Evolutionary conservation across 1,284 basidiomycete species (phyloP).

Genomic region (Gomphus bonarii): DNA sequence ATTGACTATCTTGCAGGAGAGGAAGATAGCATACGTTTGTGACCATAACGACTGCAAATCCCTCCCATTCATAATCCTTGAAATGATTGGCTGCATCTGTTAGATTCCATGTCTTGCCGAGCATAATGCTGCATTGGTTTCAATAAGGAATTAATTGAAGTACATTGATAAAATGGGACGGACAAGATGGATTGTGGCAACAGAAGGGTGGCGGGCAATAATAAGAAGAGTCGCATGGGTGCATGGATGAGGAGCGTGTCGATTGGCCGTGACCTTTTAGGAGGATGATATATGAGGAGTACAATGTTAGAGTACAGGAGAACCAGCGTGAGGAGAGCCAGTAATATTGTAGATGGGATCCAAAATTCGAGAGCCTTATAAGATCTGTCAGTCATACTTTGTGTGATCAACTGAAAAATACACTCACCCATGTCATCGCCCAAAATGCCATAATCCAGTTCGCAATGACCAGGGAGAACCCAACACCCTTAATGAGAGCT

Average conservation of each 20-base stretch:
- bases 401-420: not conserved
- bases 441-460: slow-evolving; percentile 80
- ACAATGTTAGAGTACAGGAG: slow-evolving; percentile 59
- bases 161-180: slow-evolving; percentile 18
- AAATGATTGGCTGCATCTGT: slow-evolving; percentile 27
- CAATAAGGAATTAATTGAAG: not conserved
- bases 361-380: slow-evolving; percentile 46
- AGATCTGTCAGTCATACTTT: not conserved
- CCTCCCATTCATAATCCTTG: slow-evolving; percentile 44
- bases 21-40: slow-evolving; percentile 37
- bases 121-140: slow-evolving; percentile 35
- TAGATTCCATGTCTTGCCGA: slow-evolving; percentile 36
- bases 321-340: slow-evolving; percentile 47
- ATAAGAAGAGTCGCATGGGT: slow-evolving; percentile 60
- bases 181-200: slow-evolving; percentile 43
- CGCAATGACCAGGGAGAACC: slow-evolving; percentile 64
- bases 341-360: slow-evolving; percentile 46
- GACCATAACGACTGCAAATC: slow-evolving; percentile 47
- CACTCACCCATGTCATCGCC: slow-evolving; percentile 70
- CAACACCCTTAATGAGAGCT: slow-evolving; percentile 67
- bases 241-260: slow-evolving; percentile 65
- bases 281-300: slow-evolving; percentile 54
- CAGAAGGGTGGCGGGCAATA: slow-evolving; percentile 38
- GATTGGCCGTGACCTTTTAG: slow-evolving; percentile 43
- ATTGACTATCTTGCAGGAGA: not conserved